These are phyloP conservation scores for Metschnikowia vanudenii DNA, from an alignment of 805 yeast species.

Conservation along the genomic window DNA sequence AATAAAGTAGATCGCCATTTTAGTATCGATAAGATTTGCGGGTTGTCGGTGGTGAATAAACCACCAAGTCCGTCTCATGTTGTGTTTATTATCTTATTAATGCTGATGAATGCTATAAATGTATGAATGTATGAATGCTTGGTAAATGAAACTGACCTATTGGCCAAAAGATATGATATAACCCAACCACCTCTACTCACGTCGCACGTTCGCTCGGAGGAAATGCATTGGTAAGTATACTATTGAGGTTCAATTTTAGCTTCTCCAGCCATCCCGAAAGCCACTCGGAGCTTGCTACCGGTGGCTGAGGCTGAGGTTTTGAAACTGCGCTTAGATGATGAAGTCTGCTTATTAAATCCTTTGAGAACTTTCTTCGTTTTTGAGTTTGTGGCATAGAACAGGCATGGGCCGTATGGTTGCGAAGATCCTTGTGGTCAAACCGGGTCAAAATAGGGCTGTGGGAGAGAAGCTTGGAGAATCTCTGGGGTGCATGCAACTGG, in stretches of 20 bases:
- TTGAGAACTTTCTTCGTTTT: slow-evolving; percentile 20
- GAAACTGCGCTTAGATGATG: slow-evolving; percentile 18
- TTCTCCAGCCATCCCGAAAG: slow-evolving; percentile 10
- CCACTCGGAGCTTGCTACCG: slow-evolving; percentile 7
- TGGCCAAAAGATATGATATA: too few relatives aligned
- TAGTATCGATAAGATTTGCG: too few relatives aligned
- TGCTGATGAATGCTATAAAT: too few relatives aligned
- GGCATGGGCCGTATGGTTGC: neutral
- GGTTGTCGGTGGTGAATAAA: too few relatives aligned
- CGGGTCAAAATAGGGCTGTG: neutral
- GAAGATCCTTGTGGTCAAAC: neutral
- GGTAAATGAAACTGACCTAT: too few relatives aligned
- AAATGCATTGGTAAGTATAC: slow-evolving; percentile 1
- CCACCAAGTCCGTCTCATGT: too few relatives aligned
- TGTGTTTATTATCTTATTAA: too few relatives aligned
- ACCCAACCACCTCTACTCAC: too few relatives aligned
- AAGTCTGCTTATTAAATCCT: slow-evolving; percentile 25
- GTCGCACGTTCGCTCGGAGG: neutral
- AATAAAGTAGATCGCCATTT: too few relatives aligned
- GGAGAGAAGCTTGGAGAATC: neutral
- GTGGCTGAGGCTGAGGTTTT: slow-evolving; percentile 6
- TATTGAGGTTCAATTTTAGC: slow-evolving; percentile 10
- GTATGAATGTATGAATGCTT: too few relatives aligned
- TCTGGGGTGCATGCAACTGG: neutral
- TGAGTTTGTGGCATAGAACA: neutral